phyloP scores from a whole-genome alignment of 768 basidiomycete species.

The Russula vinacea region DNA sequence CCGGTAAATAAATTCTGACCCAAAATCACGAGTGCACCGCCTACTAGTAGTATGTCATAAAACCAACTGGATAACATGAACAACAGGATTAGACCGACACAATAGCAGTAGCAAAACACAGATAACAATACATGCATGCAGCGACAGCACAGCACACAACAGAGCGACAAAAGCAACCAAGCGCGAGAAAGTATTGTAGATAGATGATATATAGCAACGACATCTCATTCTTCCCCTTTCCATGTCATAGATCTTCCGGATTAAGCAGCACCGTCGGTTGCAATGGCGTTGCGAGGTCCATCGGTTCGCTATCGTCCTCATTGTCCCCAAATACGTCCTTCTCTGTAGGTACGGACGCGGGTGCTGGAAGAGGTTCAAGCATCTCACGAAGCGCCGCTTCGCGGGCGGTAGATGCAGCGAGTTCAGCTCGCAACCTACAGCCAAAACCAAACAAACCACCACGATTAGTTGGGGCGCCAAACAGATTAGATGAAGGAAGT shows the following conservation, averaged over 20 bases:
- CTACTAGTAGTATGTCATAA: neutral
- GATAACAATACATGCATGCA: conserved; percentile 16
- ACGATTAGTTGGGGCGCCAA: neutral
- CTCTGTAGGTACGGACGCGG: conserved; percentile 1
- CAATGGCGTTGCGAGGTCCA: conserved; percentile 31
- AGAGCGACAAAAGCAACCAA: neutral
- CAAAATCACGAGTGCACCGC: too few relatives aligned
- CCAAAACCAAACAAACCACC: neutral
- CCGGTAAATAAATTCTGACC: too few relatives aligned
- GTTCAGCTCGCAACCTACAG: conserved; percentile 25
- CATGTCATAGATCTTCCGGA: conserved; percentile 13
- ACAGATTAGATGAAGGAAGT: neutral
- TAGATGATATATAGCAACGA: neutral
- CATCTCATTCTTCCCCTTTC: neutral
- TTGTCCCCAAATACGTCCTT: conserved; percentile 10
- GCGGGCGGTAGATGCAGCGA: conserved; percentile 24
- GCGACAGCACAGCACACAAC: conserved; percentile 11
- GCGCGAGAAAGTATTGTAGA: neutral
- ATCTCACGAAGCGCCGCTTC: conserved; percentile 21
- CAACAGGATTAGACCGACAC: neutral
- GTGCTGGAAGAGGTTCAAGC: neutral
- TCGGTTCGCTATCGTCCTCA: conserved; percentile 22
- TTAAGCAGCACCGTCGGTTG: conserved; percentile 25
- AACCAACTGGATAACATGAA: neutral
- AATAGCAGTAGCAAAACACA: neutral